Evolutionary conservation across 345 rosid genomes (phyloP), one percentile per base, ranked within the genome.

Genomic region (Lumnitzera littorea): DNA sequence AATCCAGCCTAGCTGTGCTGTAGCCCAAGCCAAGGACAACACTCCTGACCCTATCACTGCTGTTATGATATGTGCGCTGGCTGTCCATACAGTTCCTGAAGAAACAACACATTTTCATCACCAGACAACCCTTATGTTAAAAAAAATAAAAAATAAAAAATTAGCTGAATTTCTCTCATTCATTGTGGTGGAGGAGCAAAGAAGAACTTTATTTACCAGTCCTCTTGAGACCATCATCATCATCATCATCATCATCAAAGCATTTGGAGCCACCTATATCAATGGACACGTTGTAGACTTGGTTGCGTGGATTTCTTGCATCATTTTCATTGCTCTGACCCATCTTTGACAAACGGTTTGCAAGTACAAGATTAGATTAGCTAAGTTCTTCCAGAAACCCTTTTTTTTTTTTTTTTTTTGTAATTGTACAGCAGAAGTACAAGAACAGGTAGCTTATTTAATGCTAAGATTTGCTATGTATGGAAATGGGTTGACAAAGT

Each of bases 11-110:
- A 87, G 78, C 72, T 87, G 95, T 55, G 84, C 90, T 11, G 79
- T 72, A n/a, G 95, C 88, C 88, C 88, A 87, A 1, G 95, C 95
- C 58, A 87, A 62, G 0, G 90, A 82, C 65, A 87, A 70, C 54
- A 87, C 95, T 36, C 95, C 95, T 12, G 95, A 87, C 11, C 95
- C 95, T 9, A 87, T 87, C 29, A 86, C 92, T 5, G 92, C 92
- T 12, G 87, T 82, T 67, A 82, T 83, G 13, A 86, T 81, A 67
- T 86, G 94, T 36, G 94, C 68, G 72, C 90, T 87, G 60, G 94
- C 87, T 3, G 88, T 84, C 90, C 90, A 84, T 3, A 75, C 65
- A 56, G 84, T 87, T 20, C 88, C 91, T 87, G 74, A 0, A 2
- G 74, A 62, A 24, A 43, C 41, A 31, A 15, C 43, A 36, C 24